phyloP scores from a whole-genome alignment of 1,284 basidiomycete genomes.

The Ceratobasidium sp. region DNA sequence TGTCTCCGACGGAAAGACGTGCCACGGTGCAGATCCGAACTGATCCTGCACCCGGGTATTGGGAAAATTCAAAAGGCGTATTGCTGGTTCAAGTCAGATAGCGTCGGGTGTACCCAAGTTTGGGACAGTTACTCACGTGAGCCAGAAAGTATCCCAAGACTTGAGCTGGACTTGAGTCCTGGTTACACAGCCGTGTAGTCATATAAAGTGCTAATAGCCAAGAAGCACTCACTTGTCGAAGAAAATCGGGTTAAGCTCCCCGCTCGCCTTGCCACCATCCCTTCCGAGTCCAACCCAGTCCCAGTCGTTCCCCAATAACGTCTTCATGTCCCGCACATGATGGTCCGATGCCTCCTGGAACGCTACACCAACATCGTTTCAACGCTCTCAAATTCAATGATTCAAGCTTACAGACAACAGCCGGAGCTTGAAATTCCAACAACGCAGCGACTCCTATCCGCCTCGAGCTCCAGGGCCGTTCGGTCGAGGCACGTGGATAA shows the following conservation, averaged over 20 bases:
- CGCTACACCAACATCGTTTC: slow-evolving; percentile 55
- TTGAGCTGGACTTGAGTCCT: slow-evolving; percentile 55
- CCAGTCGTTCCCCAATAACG: slow-evolving; percentile 66
- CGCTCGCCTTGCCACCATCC: slow-evolving; percentile 66
- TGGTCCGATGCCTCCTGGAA: slow-evolving; percentile 70
- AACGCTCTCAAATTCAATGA: slow-evolving; percentile 43
- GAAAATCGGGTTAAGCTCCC: slow-evolving; percentile 74
- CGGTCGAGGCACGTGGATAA: slow-evolving; percentile 53
- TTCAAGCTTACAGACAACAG: slow-evolving; percentile 56
- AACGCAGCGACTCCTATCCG: slow-evolving; percentile 62
- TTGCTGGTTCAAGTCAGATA: slow-evolving; percentile 23
- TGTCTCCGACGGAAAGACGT: slow-evolving; percentile 47
- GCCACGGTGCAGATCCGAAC: slow-evolving; percentile 64
- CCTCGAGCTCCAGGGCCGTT: slow-evolving; percentile 66
- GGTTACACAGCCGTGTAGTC: background rate
- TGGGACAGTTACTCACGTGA: slow-evolving; percentile 58
- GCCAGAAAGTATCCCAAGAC: slow-evolving; percentile 66
- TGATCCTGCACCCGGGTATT: slow-evolving; percentile 66
- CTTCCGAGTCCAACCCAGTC: slow-evolving; percentile 72
- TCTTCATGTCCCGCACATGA: slow-evolving; percentile 69
- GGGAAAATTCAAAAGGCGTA: slow-evolving; percentile 64
- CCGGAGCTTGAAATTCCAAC: slow-evolving; percentile 58
- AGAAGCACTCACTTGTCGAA: slow-evolving; percentile 61
- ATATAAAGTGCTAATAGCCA: no score
- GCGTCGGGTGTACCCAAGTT: background rate